phyloP scores from a whole-genome alignment of 2,329 filamentous ascomycete species.

The Cladobotryum protrusum region DNA sequence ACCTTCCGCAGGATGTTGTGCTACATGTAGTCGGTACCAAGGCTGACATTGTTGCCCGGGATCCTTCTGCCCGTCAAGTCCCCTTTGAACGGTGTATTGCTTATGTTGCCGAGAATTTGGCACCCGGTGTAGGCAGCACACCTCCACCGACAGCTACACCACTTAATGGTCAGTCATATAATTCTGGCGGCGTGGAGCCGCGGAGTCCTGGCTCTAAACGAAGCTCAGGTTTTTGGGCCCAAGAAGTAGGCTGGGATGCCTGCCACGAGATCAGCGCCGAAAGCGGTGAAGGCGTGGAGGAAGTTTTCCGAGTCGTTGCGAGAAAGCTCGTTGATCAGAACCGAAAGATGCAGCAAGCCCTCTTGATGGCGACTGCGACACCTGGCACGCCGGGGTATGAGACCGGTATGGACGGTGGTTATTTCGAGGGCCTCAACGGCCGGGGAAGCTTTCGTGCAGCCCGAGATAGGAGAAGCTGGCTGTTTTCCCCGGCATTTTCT shows the following conservation, averaged over 20 bases:
- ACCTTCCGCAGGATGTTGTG: constrained; percentile 71
- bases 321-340: constrained; percentile 60
- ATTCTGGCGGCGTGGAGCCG: constrained; percentile 38
- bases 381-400: constrained; percentile 44
- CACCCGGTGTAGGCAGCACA: constrained; percentile 61
- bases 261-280: constrained; percentile 96
- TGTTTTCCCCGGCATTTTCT: constrained; percentile 50
- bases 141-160: constrained; percentile 58
- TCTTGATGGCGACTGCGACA: constrained; percentile 48
- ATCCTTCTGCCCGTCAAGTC: constrained; percentile 72
- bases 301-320: constrained; percentile 74
- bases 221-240: constrained; percentile 78
- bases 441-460: constrained; percentile 51
- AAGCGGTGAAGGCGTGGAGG: constrained; percentile 90
- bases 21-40: constrained; percentile 95
- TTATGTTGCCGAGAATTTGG: constrained; percentile 88
- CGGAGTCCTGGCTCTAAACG: constrained; percentile 58
- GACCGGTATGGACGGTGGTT: constrained; percentile 38
- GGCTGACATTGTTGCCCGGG: constrained; percentile 80
- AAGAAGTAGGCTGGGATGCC: constrained; percentile 92
- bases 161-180: constrained; percentile 19
- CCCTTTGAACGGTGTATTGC: constrained; percentile 94
- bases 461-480: constrained; percentile 52
- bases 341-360: constrained; percentile 54
- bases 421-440: constrained; percentile 45